Evolutionary conservation across 2,329 filamentous ascomycete species (phyloP).

Genomic region (Metarhizium anisopliae): DNA sequence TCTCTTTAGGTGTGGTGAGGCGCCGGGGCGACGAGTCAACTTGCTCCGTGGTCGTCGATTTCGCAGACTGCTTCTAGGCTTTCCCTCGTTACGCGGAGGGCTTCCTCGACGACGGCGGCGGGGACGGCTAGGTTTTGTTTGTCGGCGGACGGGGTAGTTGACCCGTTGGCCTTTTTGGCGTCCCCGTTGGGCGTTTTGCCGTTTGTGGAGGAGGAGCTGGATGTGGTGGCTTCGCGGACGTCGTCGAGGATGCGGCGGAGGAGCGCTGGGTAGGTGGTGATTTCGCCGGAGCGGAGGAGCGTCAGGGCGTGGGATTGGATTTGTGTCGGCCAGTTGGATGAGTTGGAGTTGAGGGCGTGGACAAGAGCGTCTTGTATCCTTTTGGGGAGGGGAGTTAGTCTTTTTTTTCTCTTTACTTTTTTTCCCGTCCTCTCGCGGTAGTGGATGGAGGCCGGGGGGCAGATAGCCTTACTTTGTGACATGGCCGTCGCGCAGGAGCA

Average conservation of each 20-base stretch:
- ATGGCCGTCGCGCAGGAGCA: constrained; percentile 50
- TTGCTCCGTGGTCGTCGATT: constrained; percentile 20
- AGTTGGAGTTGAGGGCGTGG: constrained; percentile 50
- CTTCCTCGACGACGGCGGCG: constrained; percentile 50
- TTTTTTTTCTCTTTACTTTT: not conserved
- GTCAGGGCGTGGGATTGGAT: constrained; percentile 51
- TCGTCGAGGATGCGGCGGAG: constrained; percentile 53
- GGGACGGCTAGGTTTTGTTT: constrained; percentile 45
- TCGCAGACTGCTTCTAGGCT: constrained; percentile 43
- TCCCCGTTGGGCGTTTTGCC: constrained; percentile 27
- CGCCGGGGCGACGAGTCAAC: constrained; percentile 6
- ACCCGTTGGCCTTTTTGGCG: constrained; percentile 18
- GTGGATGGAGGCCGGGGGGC: too few relatives aligned
- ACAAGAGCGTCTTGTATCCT: constrained; percentile 58
- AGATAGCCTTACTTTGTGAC: constrained; percentile 40
- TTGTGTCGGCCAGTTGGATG: constrained; percentile 52
- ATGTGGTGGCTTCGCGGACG: constrained; percentile 39
- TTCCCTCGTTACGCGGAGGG: constrained; percentile 50
- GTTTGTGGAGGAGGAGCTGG: constrained; percentile 20
- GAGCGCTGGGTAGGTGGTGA: constrained; percentile 51
- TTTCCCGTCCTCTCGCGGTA: not conserved
- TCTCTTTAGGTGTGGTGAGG: not conserved
- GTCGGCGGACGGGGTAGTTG: constrained; percentile 13
- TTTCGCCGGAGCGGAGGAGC: constrained; percentile 51
- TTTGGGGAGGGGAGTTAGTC: not conserved